phyloP scores from a whole-genome alignment of 257 asterid species.

The Solanum etuberosum region DNA sequence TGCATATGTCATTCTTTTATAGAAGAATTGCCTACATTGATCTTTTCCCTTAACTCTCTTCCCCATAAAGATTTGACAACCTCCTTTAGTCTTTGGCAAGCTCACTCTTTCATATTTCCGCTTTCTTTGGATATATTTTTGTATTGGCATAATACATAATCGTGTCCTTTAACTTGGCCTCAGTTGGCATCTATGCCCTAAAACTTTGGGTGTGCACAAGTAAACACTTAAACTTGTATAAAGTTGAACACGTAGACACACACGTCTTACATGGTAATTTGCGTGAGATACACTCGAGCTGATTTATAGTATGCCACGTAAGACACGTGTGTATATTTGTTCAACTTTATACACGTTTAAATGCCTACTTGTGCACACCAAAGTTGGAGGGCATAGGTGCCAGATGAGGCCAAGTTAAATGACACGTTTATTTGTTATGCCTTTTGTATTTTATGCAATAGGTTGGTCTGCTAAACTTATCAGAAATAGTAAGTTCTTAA shows the following conservation, averaged over 20 bases:
- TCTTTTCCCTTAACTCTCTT: background rate
- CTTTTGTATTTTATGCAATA: background rate
- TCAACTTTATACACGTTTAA: background rate
- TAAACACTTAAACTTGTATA: too few species aligned
- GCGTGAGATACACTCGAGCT: background rate
- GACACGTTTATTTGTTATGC: background rate
- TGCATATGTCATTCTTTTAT: background rate
- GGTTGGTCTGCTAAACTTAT: background rate
- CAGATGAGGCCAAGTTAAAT: background rate
- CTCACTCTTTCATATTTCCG: background rate
- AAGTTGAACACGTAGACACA: too few species aligned
- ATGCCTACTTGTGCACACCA: background rate
- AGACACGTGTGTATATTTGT: background rate
- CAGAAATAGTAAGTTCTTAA: background rate
- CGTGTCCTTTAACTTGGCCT: background rate
- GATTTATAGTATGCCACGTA: too few species aligned
- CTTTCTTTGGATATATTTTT: background rate
- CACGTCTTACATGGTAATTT: background rate
- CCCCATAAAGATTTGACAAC: background rate
- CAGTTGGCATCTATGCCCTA: background rate
- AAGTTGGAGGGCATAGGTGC: background rate
- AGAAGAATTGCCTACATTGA: background rate
- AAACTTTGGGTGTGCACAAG: too few species aligned
- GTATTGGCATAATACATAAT: background rate
- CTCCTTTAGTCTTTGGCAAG: background rate